Base-by-base conservation (phyloP, 441 rosid genomes). In the Bruguiera hainesii region DNA sequence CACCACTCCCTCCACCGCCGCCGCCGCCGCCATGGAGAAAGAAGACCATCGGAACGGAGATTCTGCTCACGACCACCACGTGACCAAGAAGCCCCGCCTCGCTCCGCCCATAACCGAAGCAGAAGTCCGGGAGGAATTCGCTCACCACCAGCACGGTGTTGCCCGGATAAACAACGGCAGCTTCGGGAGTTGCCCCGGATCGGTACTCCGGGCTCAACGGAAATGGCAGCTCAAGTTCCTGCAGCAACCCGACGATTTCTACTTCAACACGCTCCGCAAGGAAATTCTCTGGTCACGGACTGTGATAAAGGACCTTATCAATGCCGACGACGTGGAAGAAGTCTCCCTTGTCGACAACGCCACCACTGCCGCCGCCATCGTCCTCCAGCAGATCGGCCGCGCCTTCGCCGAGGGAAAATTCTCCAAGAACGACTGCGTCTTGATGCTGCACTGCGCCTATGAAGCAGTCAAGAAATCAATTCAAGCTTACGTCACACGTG, bases 141-240 rank as follows among this genome's bases (percentile, higher is more conserved):
- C 96, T 60, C 97, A 94, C 83, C 98, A 94, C 84, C 82, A 76
- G 11, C 73, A 80, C 18, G 80, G 80, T 65, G 65, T 88, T 37
- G 91, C 97, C 35, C 78, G 96, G 35, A 85, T 94, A 81, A 94
- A 94, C 82, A 94, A 89, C 83, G 99, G 98, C 35, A 94, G 99
- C 84, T 94, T 87, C 76, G 98, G 99, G 3, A 79, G 89, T 81
- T 94, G 98, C 68, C 99, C 98, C 5, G 61, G 81, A 52, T 91
- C 98, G 35, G 84, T 94, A 20, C 86, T 91, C 53, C 85, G 80
- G 10, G 83, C 82, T 28, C 94, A 91, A 72, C 82, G 84, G 53
- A 71, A 68, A 21, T 91, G 96, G 99, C 98, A 89, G 83, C 82
- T 82, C 28, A 77, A 70, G 52, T 91, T 70, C 77, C 89, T 91